Evolutionary conservation across 1,284 basidiomycete species (phyloP).

Genomic region (Ustilago sp.): DNA sequence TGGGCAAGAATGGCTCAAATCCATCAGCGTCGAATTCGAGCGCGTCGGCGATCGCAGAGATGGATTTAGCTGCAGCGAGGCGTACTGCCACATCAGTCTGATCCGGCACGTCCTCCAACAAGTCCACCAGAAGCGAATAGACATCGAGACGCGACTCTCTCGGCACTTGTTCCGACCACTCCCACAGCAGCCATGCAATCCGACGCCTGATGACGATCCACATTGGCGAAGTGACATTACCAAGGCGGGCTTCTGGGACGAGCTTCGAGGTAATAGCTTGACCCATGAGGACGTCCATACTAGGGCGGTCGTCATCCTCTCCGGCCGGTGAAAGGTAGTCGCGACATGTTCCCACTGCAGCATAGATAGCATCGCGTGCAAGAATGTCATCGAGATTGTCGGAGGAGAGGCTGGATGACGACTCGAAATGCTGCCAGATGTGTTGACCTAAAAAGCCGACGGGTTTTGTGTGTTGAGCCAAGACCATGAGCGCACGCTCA

Average conservation of each 20-base stretch:
- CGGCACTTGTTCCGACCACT: conserved; percentile 65
- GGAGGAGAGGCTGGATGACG: conserved; percentile 26
- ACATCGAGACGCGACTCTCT: conserved; percentile 43
- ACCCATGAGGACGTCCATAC: conserved; percentile 43
- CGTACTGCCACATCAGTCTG: conserved; percentile 65
- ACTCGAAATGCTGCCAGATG: conserved; percentile 59
- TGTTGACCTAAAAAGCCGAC: conserved; percentile 53
- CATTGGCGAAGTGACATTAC: conserved; percentile 28
- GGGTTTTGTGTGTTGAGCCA: conserved; percentile 54
- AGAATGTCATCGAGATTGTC: conserved; percentile 53
- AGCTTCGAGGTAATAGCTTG: conserved; percentile 55
- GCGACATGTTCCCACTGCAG: conserved; percentile 58
- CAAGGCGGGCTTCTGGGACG: conserved; percentile 56
- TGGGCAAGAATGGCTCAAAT: conserved; percentile 60
- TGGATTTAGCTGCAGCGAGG: conserved; percentile 60
- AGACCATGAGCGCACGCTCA: conserved; percentile 58
- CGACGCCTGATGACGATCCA: conserved; percentile 64
- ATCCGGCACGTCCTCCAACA: conserved; percentile 50
- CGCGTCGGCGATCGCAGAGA: conserved; percentile 63
- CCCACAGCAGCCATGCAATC: conserved; percentile 63
- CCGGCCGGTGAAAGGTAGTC: conserved; percentile 49
- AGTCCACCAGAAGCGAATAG: conserved; percentile 59
- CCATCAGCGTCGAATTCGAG: conserved; percentile 65
- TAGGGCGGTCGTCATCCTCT: conserved; percentile 47
- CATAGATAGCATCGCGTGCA: conserved; percentile 64